Conservation (phyloP, 768 basidiomycete genomes). For the Agrocybe chaxingu region DNA sequence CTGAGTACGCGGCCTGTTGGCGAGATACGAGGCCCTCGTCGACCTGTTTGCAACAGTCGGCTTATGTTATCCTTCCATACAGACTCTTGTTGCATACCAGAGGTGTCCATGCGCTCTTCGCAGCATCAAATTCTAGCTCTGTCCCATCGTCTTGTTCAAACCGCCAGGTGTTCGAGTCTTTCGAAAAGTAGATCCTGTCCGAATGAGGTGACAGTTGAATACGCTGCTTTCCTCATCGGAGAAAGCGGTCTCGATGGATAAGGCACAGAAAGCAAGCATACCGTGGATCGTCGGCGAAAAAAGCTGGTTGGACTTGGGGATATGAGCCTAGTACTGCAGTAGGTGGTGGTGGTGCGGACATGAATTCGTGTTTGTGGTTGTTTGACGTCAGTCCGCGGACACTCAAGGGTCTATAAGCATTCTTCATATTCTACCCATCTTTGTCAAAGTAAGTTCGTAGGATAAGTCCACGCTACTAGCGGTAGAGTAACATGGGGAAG, state of each 20-base stretch:
- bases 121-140: constrained; percentile 86
- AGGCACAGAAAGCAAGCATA: constrained; percentile 23
- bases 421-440: neutral
- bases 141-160: constrained; percentile 86
- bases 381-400: constrained; percentile 26
- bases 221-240: constrained; percentile 12
- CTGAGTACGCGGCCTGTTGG: constrained; percentile 94
- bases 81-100: constrained; percentile 53
- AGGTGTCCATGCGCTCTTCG: constrained; percentile 78
- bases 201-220: constrained; percentile 20
- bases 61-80: constrained; percentile 6
- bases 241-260: constrained; percentile 13
- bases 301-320: constrained; percentile 53
- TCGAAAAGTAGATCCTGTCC: constrained; percentile 73
- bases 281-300: constrained; percentile 80
- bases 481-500: constrained; percentile 78
- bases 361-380: constrained; percentile 36
- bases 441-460: constrained; percentile 2
- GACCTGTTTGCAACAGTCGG: constrained; percentile 43
- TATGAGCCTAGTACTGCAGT: constrained; percentile 47
- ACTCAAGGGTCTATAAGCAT: constrained; percentile 1
- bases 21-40: constrained; percentile 83
- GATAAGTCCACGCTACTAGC: constrained; percentile 19
- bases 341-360: constrained; percentile 48
- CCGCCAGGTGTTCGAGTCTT: constrained; percentile 74